Base-by-base conservation (phyloP, 305 asterid genomes). In the Salvia sclarea region DNA sequence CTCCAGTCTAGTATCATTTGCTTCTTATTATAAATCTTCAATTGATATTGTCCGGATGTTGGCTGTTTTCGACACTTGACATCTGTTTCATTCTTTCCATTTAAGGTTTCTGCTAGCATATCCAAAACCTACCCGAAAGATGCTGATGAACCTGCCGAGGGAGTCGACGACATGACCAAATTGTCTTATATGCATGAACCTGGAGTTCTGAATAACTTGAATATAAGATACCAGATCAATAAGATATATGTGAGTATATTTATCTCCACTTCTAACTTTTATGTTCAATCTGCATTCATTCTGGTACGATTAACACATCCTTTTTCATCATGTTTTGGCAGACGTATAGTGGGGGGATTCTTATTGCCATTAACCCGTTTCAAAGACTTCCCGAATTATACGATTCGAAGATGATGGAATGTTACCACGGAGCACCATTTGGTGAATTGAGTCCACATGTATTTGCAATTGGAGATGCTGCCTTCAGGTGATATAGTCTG, bases 401-500 rank as follows among this genome's bases (percentile, higher is more conserved):
- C 69, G 81, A 85, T 73, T 40, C 54, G 70, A 81, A 81, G 67
- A 81, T 84, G 92, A 87, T 84, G 96, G 85, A 82, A 62, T 83
- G 77, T 61, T 89, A 89, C 74, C 81, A 86, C 70, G 93, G 95
- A 69, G 82, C 80, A 61, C 82, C 77, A 14, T 58, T 90, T 56
- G 95, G 96, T 55, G 88, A 88, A 68, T 74, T 90, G 69, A 84
- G 87, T 64, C 95, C 93, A 61, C 96, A 90, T 69, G 95, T 88
- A 31, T 90, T 88, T 61, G 93, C 93, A 11, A 80, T 88, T 76
- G 95, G 88, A 66, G 95, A 90, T 49, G 83, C 82, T 71, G 88
- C 96, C 53, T 90, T 50, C 86, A 85, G 95, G 95, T 90, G 76
- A 77, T 38, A 38, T 66, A 31, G 40, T 61, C 30, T 50, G 68